Conservation (phyloP, 2,329 filamentous ascomycete species). For the Colletotrichum sublineola region DNA sequence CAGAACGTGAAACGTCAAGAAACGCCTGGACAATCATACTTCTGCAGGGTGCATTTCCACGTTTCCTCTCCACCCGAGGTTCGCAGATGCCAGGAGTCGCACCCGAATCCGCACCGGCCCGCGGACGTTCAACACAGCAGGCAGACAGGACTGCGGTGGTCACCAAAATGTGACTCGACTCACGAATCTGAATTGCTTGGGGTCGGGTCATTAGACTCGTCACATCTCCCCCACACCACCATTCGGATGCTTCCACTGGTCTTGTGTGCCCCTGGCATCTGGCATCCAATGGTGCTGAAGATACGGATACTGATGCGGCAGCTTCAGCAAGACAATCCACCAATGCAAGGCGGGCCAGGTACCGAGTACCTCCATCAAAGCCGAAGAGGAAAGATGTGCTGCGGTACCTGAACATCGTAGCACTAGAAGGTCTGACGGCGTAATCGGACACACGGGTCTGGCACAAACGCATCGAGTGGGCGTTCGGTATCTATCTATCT, state of each 20-base stretch:
- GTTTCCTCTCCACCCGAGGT: constrained; percentile 25
- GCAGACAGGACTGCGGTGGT: constrained; percentile 9
- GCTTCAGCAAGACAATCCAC: constrained; percentile 28
- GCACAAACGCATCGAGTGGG: constrained; percentile 27
- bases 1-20: constrained; percentile 36
- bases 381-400: constrained; percentile 28
- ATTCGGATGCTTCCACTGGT: constrained; percentile 38
- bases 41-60: constrained; percentile 25
- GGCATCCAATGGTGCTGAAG: constrained; percentile 26
- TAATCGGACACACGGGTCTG: constrained; percentile 33
- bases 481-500: constrained; percentile 15
- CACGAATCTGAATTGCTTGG: not conserved
- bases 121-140: constrained; percentile 1
- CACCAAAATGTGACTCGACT: not conserved
- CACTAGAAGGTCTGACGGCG: constrained; percentile 17
- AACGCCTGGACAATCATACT: constrained; percentile 23
- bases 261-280: constrained; percentile 29
- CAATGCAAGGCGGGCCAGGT: constrained; percentile 34
- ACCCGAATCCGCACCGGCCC: constrained; percentile 15
- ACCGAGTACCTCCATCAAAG: constrained; percentile 27
- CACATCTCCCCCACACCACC: constrained; percentile 28
- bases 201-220: constrained; percentile 13
- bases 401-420: constrained; percentile 38
- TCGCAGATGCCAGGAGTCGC: constrained; percentile 13
- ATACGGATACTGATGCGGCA: constrained; percentile 26